Evolutionary conservation across 2,329 filamentous ascomycete species (phyloP).

Genomic region (Nemania sp.): DNA sequence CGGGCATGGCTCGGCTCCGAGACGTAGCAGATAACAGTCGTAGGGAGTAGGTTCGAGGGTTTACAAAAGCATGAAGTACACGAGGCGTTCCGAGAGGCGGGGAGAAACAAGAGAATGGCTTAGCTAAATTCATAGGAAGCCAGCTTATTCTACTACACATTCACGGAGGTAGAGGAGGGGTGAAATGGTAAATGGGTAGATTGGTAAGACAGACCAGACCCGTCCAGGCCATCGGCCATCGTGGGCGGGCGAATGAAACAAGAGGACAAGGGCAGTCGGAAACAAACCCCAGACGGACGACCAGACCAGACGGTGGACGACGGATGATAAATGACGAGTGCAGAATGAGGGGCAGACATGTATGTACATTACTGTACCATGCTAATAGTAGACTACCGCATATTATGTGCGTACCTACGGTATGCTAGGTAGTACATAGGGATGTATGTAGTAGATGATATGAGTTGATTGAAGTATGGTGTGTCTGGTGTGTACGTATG

Average conservation of each 20-base stretch:
- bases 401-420: no score
- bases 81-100: conserved; percentile 33
- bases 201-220: neutral
- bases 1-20: conserved; percentile 60
- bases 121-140: conserved; percentile 47
- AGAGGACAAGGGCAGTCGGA: neutral
- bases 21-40: conserved; percentile 40
- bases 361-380: no score
- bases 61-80: conserved; percentile 31
- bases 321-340: neutral
- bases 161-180: conserved; percentile 16
- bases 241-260: conserved; percentile 2
- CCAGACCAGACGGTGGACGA: neutral
- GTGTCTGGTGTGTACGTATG: no score
- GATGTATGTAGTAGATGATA: no score
- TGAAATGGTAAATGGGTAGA: neutral
- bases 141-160: neutral
- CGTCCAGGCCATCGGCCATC: neutral
- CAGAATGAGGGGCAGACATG: neutral
- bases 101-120: conserved; percentile 34
- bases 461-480: no score
- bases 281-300: neutral
- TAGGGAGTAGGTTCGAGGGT: conserved; percentile 21
- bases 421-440: no score
- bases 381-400: no score